Base-by-base conservation (phyloP, 164 flowering plant species). In the Brasenia schreberi region DNA sequence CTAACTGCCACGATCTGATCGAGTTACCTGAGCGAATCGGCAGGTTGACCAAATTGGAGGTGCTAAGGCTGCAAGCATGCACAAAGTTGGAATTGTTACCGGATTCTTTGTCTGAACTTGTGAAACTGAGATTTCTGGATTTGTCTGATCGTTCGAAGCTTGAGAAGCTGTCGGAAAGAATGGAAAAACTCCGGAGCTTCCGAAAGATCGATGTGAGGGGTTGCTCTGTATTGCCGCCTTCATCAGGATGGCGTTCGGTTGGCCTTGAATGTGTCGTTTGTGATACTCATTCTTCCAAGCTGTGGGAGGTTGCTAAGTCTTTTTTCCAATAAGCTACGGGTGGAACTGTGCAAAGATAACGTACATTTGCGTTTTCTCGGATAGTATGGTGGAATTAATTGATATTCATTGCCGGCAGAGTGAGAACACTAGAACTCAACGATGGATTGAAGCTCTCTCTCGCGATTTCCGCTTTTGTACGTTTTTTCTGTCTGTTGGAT, bases 161-260 rank as follows among this genome's bases (percentile, higher is more conserved):
- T 71, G 43, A 67, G 16, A 61, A 76, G 68, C 90, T 90, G 39
- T 92, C 94, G 14, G 81, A 84, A 5, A 71, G 68, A 16, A 74
- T 88, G 14, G 89, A 84, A 11, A 62, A 72, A 17, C 66, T 87
- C 39, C 43, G 4, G 6, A 78, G 75, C 42, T 72, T 90, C 66
- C 88, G 88, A 75, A 88, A 88, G 81, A 84, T 90, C 5, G 90
- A 88, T 74, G 86, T 90, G 92, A 81, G 90, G 67, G 90, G 87
- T 65, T 90, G 97, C 62, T 70, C 76, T 45, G 53, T 12, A 66
- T 61, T 61, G 62, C 72, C 86, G 49, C 97, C 97, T 0, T 63
- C 58, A 5, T 83, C 92, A 3, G 74, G 68, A 7, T 66, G 52
- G 0, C 66, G 64, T 0, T 65, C 86, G 71, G 61, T 67, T 61